Conservation (phyloP, 768 basidiomycete genomes). For the Auriculariales sp. region DNA sequence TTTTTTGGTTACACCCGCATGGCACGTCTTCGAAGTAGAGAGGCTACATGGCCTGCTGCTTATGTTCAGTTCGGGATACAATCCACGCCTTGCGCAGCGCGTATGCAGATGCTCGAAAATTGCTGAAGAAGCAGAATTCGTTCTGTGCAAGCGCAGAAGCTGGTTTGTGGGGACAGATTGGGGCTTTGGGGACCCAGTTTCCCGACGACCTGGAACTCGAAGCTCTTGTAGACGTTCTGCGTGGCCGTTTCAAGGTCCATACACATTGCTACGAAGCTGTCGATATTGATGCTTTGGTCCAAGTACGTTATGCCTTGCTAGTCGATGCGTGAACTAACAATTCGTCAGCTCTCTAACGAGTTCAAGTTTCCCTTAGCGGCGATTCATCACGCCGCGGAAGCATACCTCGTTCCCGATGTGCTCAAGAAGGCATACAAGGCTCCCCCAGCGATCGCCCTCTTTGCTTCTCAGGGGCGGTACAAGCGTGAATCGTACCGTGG, state of each 20-base stretch:
- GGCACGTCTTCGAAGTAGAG: conserved; percentile 10
- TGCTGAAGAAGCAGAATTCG: conserved; percentile 53
- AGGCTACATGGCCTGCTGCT: too few species aligned
- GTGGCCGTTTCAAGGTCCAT: conserved; percentile 29
- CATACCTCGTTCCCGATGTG: conserved; percentile 26
- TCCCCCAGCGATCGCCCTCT: conserved; percentile 26
- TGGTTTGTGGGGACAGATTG: conserved; percentile 25
- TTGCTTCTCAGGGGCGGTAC: conserved; percentile 29
- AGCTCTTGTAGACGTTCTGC: conserved; percentile 17
- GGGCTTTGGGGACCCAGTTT: conserved; percentile 36
- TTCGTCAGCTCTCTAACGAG: conserved; percentile 24
- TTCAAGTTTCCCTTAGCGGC: conserved; percentile 24
- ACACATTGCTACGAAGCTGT: conserved; percentile 24
- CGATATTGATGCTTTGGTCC: conserved; percentile 22
- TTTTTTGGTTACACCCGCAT: conserved; percentile 6
- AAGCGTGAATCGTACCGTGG: conserved; percentile 28
- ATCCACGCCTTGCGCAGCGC: conserved; percentile 12
- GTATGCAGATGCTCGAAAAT: conserved; percentile 45
- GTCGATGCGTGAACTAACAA: conserved; percentile 4
- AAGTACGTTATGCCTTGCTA: conserved; percentile 21
- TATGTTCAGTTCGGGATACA: conserved; percentile 16
- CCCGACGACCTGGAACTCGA: conserved; percentile 32
- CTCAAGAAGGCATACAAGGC: conserved; percentile 31
- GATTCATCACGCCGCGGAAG: conserved; percentile 38
- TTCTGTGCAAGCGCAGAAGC: conserved; percentile 39